Evolutionary conservation across 176 grass and related monocot genomes (phyloP).

Genomic region (Aegilops umbellulata): DNA sequence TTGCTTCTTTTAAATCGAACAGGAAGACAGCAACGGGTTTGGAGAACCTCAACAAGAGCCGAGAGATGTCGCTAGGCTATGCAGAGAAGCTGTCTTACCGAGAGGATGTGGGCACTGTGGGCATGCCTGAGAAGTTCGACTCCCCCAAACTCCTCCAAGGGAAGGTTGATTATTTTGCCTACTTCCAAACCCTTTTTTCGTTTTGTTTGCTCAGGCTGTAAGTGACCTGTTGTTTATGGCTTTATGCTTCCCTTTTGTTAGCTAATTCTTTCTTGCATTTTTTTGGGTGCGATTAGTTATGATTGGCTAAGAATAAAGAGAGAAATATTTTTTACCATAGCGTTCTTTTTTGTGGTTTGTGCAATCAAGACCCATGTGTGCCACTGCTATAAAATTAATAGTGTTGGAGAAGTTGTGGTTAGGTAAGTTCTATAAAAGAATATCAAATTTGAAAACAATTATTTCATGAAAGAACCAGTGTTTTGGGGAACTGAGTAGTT

Average conservation of each 20-base stretch:
- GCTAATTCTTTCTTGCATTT: background rate
- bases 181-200: background rate
- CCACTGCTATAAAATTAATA: constrained; percentile 2
- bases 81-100: constrained; percentile 87
- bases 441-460: background rate
- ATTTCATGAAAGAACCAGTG: background rate
- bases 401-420: background rate
- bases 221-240: background rate
- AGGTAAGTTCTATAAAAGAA: constrained; percentile 13
- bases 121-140: constrained; percentile 95
- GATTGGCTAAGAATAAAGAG: constrained; percentile 6
- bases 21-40: background rate
- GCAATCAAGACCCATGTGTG: background rate
- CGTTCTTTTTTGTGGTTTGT: background rate
- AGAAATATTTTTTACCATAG: background rate
- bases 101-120: constrained; percentile 83
- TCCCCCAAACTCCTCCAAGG: constrained; percentile 52
- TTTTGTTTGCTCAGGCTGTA: constrained; percentile 2
- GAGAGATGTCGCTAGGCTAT: constrained; percentile 81
- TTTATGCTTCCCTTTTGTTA: background rate
- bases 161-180: constrained; percentile 45
- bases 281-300: background rate
- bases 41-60: constrained; percentile 8
- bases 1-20: background rate
- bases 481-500: background rate